Conservation (phyloP, 139 green algal species). For the Coelastrella sp. region DNA sequence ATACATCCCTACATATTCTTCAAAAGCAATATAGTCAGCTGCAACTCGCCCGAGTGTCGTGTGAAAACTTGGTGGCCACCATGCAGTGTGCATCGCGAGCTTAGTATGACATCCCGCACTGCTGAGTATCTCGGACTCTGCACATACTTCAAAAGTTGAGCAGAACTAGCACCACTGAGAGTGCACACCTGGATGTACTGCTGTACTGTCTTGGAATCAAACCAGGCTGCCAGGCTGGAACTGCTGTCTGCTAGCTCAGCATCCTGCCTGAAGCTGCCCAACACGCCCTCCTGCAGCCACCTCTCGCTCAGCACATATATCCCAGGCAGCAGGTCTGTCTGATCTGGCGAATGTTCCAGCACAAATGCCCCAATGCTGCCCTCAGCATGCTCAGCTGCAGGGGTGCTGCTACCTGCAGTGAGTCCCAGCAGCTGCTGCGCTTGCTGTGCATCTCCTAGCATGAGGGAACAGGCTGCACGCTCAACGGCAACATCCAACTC, state of each 20-base stretch:
- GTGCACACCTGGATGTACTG: conserved; percentile 46
- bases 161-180: not conserved
- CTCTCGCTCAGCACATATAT: conserved; percentile 35
- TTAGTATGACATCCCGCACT: too few species aligned
- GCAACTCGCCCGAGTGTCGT: too few species aligned
- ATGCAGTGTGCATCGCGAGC: too few species aligned
- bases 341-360: conserved; percentile 32
- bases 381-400: not conserved
- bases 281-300: conserved; percentile 54
- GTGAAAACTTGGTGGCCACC: too few species aligned
- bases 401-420: not conserved
- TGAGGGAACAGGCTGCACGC: conserved; percentile 41
- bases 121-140: too few species aligned
- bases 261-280: conserved; percentile 50
- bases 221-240: conserved; percentile 48
- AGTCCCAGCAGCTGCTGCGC: conserved; percentile 48
- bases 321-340: conserved; percentile 49
- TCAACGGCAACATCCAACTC: conserved; percentile 43
- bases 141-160: too few species aligned
- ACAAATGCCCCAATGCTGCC: conserved; percentile 45
- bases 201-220: conserved; percentile 40
- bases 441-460: conserved; percentile 48
- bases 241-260: too few species aligned
- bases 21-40: too few species aligned
- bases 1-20: too few species aligned